Percentiles rank a stretch among this genome's conserved stretches.
Conservation (phyloP, 2,329 filamentous ascomycete species). For the Diaporthe capsici region DNA sequence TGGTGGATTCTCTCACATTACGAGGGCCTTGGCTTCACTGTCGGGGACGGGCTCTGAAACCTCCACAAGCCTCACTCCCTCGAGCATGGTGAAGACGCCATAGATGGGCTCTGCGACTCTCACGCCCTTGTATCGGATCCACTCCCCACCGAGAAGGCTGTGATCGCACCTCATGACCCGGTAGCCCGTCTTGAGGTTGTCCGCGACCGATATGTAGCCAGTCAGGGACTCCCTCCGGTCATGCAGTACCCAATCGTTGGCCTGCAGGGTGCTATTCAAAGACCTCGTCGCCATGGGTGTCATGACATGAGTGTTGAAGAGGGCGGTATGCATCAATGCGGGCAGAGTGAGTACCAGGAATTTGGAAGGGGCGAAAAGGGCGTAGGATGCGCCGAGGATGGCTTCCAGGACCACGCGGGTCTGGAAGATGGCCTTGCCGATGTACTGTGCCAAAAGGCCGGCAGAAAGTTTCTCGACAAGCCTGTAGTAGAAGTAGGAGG, state of each 20-base stretch:
- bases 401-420: slow-evolving; percentile 82
- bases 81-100: slow-evolving; percentile 94
- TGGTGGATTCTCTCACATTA: slow-evolving; percentile 74
- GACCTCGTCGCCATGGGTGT: slow-evolving; percentile 70
- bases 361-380: slow-evolving; percentile 77
- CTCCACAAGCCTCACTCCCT: slow-evolving; percentile 87
- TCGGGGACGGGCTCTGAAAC: slow-evolving; percentile 68
- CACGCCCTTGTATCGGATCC: slow-evolving; percentile 72
- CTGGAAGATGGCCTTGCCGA: slow-evolving; percentile 75
- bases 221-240: slow-evolving; percentile 89
- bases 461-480: slow-evolving; percentile 59
- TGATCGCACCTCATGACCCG: slow-evolving; percentile 93
- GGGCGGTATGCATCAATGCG: slow-evolving; percentile 78
- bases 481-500: slow-evolving; percentile 76
- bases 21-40: slow-evolving; percentile 81
- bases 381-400: slow-evolving; percentile 74
- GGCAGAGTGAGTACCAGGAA: slow-evolving; percentile 77
- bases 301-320: slow-evolving; percentile 81
- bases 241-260: slow-evolving; percentile 80
- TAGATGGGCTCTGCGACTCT: slow-evolving; percentile 88
- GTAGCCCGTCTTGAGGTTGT: slow-evolving; percentile 79
- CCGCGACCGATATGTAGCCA: slow-evolving; percentile 91
- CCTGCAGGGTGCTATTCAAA: slow-evolving; percentile 76
- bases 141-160: slow-evolving; percentile 93
- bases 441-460: slow-evolving; percentile 59